A percentile compares a stretch with the other conserved stretches of the same genome.
Conservation (phyloP, 163 green algal genomes). For the Trebouxiophyceae sp. region DNA sequence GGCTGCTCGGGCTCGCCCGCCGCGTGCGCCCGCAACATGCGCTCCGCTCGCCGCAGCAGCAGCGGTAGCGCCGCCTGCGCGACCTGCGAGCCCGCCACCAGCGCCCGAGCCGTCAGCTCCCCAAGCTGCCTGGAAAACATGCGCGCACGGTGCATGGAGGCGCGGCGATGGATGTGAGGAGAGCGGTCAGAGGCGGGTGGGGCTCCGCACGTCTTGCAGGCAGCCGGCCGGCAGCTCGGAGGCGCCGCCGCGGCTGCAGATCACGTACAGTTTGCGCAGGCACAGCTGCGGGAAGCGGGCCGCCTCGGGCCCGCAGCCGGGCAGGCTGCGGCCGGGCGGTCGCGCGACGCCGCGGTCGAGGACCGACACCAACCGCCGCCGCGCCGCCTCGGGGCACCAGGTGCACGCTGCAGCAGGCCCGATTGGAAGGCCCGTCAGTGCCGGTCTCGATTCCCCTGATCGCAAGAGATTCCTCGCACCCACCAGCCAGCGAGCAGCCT, state of each 20-base stretch:
- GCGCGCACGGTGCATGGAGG: not conserved
- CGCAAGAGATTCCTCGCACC: too few species aligned
- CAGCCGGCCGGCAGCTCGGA: conserved; percentile 10
- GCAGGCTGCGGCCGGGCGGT: conserved; percentile 3
- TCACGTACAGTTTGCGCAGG: conserved; percentile 70
- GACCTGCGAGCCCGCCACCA: conserved; percentile 9
- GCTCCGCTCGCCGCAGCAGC: conserved; percentile 46
- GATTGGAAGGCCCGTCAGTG: too few species aligned
- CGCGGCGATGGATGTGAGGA: not conserved
- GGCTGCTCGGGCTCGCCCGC: conserved; percentile 9
- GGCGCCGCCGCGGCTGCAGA: conserved; percentile 53
- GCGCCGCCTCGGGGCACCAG: conserved; percentile 28
- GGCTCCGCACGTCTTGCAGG: conserved; percentile 25
- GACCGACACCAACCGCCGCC: conserved; percentile 43
- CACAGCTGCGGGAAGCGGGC: conserved; percentile 62
- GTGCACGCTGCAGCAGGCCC: conserved; percentile 24
- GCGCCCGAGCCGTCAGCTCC: not conserved
- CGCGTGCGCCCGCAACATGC: conserved; percentile 42
- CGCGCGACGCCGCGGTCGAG: conserved; percentile 44
- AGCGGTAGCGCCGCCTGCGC: conserved; percentile 47
- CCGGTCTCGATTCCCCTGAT: too few species aligned
- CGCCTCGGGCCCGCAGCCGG: conserved; percentile 7
- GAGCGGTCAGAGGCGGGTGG: not conserved
- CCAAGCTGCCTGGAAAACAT: not conserved
- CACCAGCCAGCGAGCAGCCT: too few species aligned